Evolutionary conservation across 768 basidiomycete species (phyloP), one percentile per base, ranked within the genome.

Genomic region (Lentinula lateritia): DNA sequence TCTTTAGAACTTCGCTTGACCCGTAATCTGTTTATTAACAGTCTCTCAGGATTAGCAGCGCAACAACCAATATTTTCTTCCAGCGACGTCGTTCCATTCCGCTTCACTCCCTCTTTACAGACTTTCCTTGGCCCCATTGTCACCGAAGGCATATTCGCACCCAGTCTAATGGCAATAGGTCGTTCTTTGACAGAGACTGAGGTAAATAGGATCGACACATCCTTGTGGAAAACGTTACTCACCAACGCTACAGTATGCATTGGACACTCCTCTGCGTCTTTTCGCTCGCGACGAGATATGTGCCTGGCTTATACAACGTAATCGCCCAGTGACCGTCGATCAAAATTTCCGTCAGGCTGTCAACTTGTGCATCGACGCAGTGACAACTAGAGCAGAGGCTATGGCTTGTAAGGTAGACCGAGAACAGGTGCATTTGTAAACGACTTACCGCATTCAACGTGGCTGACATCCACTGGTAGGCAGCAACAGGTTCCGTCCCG

Each of bases 101-200:
- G 97, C 41, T 85, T 96, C 65, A 98, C 97, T 4, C 95, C 95
- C 3, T 98, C 97, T 73, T 85, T 99, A 78, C 97, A 99, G 74
- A 82, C 84, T 64, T 95, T 99, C 77, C 75, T 98, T 41, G 93
- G 93, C 1, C 89, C 91, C 1, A 83, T 93, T 58, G 89, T 92
- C 45, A 91, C 88, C 1, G 97, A 99, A 72, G 97, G 96, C 7
- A 75, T 97, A 41, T 76, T 99, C 45, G 87, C 92, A 0, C 83
- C 91, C 7, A 87, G 91, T 4, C 86, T 96, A 55, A 90, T 97
- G 81, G 90, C 95, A 2, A 94, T 99, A 57, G 95, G 88, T 5
- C 84, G 94, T 53, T 89, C 89, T 63, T 78, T 99, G 50, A 94
- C 93, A 4, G 90, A 94, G 69, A 94, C 95, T 16, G 95, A 98